These are phyloP conservation scores for Penicillium sp. DNA, from an alignment of 2,329 filamentous ascomycete species.

Conservation along the genomic window DNA sequence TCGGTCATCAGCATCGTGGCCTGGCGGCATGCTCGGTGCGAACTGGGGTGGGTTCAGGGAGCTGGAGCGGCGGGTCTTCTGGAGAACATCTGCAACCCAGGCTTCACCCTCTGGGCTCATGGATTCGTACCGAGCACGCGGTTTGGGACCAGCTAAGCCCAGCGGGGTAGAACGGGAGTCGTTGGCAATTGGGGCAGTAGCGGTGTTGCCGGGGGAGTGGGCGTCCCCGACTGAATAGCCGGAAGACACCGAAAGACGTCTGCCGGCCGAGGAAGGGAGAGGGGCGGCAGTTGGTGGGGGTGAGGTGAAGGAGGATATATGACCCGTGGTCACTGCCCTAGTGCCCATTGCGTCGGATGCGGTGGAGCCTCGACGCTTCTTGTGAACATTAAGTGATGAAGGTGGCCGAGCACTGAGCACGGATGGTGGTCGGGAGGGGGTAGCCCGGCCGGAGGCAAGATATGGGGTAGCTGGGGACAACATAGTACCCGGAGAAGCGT, in stretches of 20 bases:
- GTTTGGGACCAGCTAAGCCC: slow-evolving; percentile 46
- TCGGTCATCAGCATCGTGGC: slow-evolving; percentile 15
- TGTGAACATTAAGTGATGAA: slow-evolving; percentile 41
- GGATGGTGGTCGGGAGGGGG: slow-evolving; percentile 39
- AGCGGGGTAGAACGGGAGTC: slow-evolving; percentile 38
- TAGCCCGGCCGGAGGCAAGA: slow-evolving; percentile 29
- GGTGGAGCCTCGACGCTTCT: slow-evolving; percentile 37
- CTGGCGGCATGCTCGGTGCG: slow-evolving; percentile 19
- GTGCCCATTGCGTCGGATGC: slow-evolving; percentile 31
- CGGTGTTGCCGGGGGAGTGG: slow-evolving; percentile 25
- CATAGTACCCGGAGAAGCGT: slow-evolving; percentile 27
- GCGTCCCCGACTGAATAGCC: slow-evolving; percentile 33
- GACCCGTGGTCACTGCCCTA: slow-evolving; percentile 27
- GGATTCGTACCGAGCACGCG: slow-evolving; percentile 37
- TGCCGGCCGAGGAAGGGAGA: slow-evolving; percentile 21
- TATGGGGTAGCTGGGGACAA: slow-evolving; percentile 18
- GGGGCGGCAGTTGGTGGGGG: slow-evolving; percentile 16
- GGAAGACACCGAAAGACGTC: slow-evolving; percentile 39
- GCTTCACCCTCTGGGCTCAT: slow-evolving; percentile 47
- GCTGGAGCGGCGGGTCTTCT: slow-evolving; percentile 42
- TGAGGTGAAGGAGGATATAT: slow-evolving; percentile 30
- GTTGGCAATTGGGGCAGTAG: slow-evolving; percentile 8
- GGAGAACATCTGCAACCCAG: slow-evolving; percentile 48
- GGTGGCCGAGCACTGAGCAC: slow-evolving; percentile 36
- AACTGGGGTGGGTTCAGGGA: slow-evolving; percentile 30